Evolutionary conservation across 441 rosid genomes (phyloP).

Genomic region (Jatropha podagrica): DNA sequence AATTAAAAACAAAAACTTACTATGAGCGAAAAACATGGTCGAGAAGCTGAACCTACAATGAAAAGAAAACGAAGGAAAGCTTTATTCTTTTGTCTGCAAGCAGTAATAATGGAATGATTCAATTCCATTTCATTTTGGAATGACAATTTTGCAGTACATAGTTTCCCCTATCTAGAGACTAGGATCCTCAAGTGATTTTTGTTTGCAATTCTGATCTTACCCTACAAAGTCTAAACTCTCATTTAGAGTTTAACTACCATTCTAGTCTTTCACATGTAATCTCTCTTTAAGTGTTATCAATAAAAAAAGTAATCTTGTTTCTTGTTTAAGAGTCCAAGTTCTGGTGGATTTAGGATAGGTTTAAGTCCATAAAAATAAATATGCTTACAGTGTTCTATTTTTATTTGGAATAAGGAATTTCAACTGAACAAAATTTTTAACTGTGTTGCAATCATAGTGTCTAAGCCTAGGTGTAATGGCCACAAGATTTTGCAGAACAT

Average conservation of each 20-base stretch:
- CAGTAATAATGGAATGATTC: neutral
- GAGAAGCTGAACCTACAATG: slow-evolving; percentile 88
- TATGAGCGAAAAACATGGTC: slow-evolving; percentile 82
- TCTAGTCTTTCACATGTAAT: neutral
- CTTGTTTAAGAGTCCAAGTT: neutral
- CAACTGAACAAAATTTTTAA: neutral
- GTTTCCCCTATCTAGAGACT: neutral
- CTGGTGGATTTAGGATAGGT: neutral
- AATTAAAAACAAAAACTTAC: slow-evolving; percentile 46
- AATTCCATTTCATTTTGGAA: neutral
- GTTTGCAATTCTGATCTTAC: neutral
- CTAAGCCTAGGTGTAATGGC: neutral
- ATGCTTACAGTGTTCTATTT: neutral
- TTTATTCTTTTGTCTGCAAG: neutral
- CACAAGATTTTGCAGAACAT: neutral
- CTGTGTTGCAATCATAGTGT: neutral
- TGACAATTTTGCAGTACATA: neutral
- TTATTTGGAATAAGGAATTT: neutral
- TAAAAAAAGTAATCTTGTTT: neutral
- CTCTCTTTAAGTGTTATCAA: neutral
- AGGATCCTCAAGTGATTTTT: neutral
- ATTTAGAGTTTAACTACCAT: neutral
- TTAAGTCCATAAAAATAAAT: neutral
- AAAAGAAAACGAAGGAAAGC: neutral
- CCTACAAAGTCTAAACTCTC: neutral